phyloP scores from a whole-genome alignment of 2,329 filamentous ascomycete genomes.

The Leptographium radiaticola region DNA sequence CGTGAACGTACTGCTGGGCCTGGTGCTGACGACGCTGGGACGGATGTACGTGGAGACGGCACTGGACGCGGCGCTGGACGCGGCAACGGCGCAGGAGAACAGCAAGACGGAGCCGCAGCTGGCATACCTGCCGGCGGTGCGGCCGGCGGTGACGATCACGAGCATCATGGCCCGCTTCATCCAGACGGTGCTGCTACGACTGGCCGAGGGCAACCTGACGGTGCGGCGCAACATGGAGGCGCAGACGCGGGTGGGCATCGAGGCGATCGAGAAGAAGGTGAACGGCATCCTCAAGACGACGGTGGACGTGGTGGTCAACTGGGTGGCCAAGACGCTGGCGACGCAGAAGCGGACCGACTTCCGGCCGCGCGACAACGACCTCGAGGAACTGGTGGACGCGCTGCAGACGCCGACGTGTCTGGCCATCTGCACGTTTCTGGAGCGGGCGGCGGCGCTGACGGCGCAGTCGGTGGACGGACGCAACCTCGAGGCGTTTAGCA shows the following conservation, averaged over 20 bases:
- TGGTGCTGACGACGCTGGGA: conserved; percentile 78
- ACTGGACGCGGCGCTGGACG: conserved; percentile 57
- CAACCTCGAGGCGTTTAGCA: conserved; percentile 71
- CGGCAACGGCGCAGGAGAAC: conserved; percentile 63
- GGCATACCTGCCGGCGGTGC: conserved; percentile 64
- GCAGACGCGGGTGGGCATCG: conserved; percentile 58
- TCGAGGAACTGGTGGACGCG: conserved; percentile 49
- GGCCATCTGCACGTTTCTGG: conserved; percentile 68
- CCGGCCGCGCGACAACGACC: conserved; percentile 67
- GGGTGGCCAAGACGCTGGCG: conserved; percentile 57
- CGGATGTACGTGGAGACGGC: conserved; percentile 62
- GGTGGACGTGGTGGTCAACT: conserved; percentile 58
- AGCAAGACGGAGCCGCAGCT: conserved; percentile 79
- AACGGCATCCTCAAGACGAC: conserved; percentile 44
- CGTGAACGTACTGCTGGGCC: conserved; percentile 68
- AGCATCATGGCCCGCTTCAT: conserved; percentile 91
- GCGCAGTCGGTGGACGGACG: conserved; percentile 63
- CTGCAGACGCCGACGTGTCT: conserved; percentile 80
- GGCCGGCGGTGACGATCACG: conserved; percentile 74
- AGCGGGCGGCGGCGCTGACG: conserved; percentile 48
- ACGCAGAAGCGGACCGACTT: conserved; percentile 84
- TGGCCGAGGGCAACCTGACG: conserved; percentile 81
- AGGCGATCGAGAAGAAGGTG: conserved; percentile 75
- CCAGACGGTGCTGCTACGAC: conserved; percentile 74
- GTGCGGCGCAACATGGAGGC: conserved; percentile 84